Base-by-base conservation (phyloP, 1,284 basidiomycete species). In the Microbotryum scabiosae region DNA sequence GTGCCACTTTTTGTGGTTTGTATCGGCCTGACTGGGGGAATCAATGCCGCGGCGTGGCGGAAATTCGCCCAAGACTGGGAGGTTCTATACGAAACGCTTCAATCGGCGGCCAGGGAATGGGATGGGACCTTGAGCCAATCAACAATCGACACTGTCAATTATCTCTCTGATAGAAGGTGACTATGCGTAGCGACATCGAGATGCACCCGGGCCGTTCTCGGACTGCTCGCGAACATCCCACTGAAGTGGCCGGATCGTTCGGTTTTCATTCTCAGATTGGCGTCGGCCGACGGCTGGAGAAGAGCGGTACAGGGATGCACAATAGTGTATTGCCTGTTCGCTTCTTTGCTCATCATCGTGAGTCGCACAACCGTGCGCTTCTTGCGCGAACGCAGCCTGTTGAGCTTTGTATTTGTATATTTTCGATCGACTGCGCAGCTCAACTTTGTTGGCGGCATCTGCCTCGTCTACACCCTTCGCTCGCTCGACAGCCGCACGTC, bases 361-460 rank as follows among this genome's bases (percentile, higher is more conserved):
- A 18, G 57, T 47, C 9, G 18, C 3, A 18, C 43, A 41, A 1
- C 36, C 16, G 14, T 41, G 36, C 14, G 14, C 47, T 26, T 23
- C 47, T 5, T 23, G 47, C 10, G 5, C 20, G 47, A 20, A 8
- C 47, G 47, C 12, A 41, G 36, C 14, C 10, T 10, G 10, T n/a
- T 2, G n/a, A n/a, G n/a, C n/a, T n/a, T n/a, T n/a, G n/a, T n/a
- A n/a, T n/a, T n/a, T n/a, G n/a, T n/a, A n/a, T n/a, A n/a, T n/a
- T n/a, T n/a, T n/a, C n/a, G n/a, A n/a, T n/a, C n/a, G n/a, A n/a
- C 48, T 32, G 23, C 8, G 0, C 54, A 63, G 62, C 50, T 64
- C 48, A 64, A 64, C 56, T 41, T 56, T 21, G 30, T 57, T 32
- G 41, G 52, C 21, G 62, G 56, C 23, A 14, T 64, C 56, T 50